phyloP scores from a whole-genome alignment of 768 basidiomycete genomes.

The Dioszegia crocea region DNA sequence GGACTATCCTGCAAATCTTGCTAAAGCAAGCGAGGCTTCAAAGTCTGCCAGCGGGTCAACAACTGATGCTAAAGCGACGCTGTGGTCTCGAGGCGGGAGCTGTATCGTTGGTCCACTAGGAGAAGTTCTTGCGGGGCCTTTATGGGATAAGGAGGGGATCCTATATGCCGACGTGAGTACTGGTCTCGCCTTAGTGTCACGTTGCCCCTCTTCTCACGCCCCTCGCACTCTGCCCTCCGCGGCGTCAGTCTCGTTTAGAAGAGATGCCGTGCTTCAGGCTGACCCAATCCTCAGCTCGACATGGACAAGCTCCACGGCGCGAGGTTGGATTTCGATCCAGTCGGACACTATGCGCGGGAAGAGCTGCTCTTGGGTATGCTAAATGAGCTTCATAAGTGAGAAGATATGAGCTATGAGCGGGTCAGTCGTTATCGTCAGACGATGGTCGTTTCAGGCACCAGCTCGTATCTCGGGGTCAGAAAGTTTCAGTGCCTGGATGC shows the following conservation, averaged over 20 bases:
- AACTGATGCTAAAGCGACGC: background rate
- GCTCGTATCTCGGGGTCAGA: too few species aligned
- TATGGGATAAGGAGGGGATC: constrained; percentile 34
- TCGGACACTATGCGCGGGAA: constrained; percentile 26
- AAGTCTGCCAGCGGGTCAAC: background rate
- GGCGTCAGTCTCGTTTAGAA: background rate
- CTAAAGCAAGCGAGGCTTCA: too few species aligned
- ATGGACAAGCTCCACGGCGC: constrained; percentile 20
- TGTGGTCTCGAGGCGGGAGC: constrained; percentile 27
- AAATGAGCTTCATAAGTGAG: background rate
- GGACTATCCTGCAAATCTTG: constrained; percentile 27
- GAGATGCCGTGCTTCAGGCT: background rate
- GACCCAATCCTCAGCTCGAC: constrained; percentile 15
- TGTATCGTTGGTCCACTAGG: constrained; percentile 31
- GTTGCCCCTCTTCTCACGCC: too few species aligned
- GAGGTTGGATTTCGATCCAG: constrained; percentile 26
- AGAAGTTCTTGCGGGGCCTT: constrained; percentile 27
- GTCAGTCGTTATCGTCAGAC: too few species aligned
- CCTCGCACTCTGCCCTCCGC: too few species aligned
- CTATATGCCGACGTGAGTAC: constrained; percentile 25
- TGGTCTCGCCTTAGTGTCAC: too few species aligned
- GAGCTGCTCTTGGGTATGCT: constrained; percentile 18
- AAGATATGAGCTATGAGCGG: background rate
- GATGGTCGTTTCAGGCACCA: too few species aligned
- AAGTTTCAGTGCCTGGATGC: too few species aligned